Percentiles rank a stretch among this genome's conserved stretches.
These are phyloP conservation scores for Hypoxylon sp. DNA, from an alignment of 2,329 filamentous ascomycete genomes.

Conservation along the genomic window DNA sequence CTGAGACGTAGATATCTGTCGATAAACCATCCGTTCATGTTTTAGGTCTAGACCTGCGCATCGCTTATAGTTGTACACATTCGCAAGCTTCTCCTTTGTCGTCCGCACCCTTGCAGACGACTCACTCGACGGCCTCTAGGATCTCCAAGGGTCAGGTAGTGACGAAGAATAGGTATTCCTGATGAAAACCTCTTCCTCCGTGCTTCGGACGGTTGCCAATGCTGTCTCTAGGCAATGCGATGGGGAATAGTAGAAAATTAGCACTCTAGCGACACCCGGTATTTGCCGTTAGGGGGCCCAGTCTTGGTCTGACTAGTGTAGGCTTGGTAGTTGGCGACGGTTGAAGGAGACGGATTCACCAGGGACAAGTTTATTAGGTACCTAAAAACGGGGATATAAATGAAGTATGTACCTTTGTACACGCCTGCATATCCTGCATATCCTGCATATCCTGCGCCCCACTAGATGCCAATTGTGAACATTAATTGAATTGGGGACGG, in stretches of 20 bases:
- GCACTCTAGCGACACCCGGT: slow-evolving; percentile 10
- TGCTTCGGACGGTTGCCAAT: background rate
- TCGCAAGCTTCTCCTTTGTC: background rate
- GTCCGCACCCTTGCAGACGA: background rate
- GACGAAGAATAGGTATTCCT: slow-evolving; percentile 1
- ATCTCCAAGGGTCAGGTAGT: background rate
- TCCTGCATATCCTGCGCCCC: background rate
- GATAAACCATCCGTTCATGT: background rate
- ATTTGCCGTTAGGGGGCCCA: slow-evolving; percentile 25
- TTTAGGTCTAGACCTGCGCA: background rate
- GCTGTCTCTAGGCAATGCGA: background rate
- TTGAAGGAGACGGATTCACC: slow-evolving; percentile 16
- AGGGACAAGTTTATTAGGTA: slow-evolving; percentile 13
- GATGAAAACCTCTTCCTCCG: background rate
- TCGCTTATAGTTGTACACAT: background rate
- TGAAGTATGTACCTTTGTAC: slow-evolving; percentile 19
- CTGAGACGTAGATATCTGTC: background rate
- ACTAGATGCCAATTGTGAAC: slow-evolving; percentile 12
- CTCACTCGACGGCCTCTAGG: background rate
- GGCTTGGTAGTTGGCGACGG: slow-evolving; percentile 27
- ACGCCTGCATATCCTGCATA: background rate
- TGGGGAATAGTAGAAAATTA: slow-evolving; percentile 8
- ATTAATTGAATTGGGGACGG: background rate
- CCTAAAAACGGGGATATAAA: slow-evolving; percentile 25
- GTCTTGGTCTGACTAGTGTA: background rate